These are phyloP conservation scores for Tubosaeta brunneosetosa DNA, from an alignment of 768 basidiomycete species.

Conservation along the genomic window DNA sequence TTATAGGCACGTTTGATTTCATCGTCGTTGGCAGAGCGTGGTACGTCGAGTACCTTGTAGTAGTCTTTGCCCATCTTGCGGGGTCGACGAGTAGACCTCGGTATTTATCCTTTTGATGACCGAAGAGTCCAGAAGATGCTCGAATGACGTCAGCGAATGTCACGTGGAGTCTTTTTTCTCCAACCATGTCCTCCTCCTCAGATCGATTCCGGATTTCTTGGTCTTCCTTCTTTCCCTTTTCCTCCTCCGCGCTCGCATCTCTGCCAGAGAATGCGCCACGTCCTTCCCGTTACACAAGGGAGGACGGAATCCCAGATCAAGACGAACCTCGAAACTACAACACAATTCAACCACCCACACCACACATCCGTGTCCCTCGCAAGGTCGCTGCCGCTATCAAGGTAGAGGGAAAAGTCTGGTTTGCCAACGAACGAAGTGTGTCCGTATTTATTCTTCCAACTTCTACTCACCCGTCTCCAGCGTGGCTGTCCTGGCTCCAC, in stretches of 20 bases:
- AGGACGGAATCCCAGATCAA: slow-evolving; percentile 69
- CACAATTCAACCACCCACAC: slow-evolving; percentile 60
- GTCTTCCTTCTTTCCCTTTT: slow-evolving; percentile 68
- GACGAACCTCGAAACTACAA: slow-evolving; percentile 67
- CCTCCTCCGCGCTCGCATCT: slow-evolving; percentile 52
- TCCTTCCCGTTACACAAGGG: slow-evolving; percentile 53
- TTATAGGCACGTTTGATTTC: slow-evolving; percentile 94
- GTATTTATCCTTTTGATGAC: neutral
- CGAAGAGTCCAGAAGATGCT: slow-evolving; percentile 35
- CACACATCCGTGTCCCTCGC: slow-evolving; percentile 70
- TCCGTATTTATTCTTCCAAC: neutral
- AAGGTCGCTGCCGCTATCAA: slow-evolving; percentile 78
- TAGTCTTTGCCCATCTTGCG: slow-evolving; percentile 78
- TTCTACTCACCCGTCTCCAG: slow-evolving; percentile 34
- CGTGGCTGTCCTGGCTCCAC: slow-evolving; percentile 92
- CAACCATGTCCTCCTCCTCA: slow-evolving; percentile 15
- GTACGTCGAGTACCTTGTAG: slow-evolving; percentile 77
- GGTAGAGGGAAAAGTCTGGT: slow-evolving; percentile 96
- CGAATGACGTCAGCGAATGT: slow-evolving; percentile 26
- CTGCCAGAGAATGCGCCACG: slow-evolving; percentile 39
- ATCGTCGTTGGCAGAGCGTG: slow-evolving; percentile 71
- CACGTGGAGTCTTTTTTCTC: slow-evolving; percentile 7
- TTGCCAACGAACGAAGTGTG: slow-evolving; percentile 90
- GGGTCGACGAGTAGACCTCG: neutral
- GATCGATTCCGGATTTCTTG: slow-evolving; percentile 51